Evolutionary conservation across 2,329 filamentous ascomycete species (phyloP).

Genomic region (Proliferodiscus dingleyae): DNA sequence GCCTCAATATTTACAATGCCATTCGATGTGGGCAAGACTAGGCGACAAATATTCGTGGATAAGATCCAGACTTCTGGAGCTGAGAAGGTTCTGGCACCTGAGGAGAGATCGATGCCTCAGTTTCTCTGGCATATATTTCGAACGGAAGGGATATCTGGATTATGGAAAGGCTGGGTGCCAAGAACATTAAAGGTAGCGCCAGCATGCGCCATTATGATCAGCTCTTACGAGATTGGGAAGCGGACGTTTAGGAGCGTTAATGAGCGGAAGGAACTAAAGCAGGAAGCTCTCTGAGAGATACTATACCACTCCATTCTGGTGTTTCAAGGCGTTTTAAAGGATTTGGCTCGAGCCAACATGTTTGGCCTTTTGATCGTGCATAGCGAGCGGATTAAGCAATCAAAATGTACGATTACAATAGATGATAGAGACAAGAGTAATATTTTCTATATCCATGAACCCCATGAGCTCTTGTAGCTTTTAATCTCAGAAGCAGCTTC

Average conservation of each 20-base stretch:
- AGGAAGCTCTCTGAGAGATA: conserved; percentile 17
- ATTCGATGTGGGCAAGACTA: conserved; percentile 96
- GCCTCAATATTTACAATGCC: conserved; percentile 88
- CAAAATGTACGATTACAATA: background rate
- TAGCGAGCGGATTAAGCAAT: conserved; percentile 19
- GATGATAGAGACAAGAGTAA: background rate
- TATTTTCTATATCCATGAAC: background rate
- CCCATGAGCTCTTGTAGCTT: too few relatives aligned
- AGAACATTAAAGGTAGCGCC: conserved; percentile 91
- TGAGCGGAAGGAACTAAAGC: conserved; percentile 36
- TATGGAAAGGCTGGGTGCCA: conserved; percentile 90
- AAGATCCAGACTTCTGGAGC: conserved; percentile 27
- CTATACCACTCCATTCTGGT: conserved; percentile 6
- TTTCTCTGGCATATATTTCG: conserved; percentile 89
- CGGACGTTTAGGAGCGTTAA: conserved; percentile 77
- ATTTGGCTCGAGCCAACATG: conserved; percentile 1
- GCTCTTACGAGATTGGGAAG: conserved; percentile 94
- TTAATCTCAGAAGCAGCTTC: too few relatives aligned
- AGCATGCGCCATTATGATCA: conserved; percentile 98
- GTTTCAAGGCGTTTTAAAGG: conserved; percentile 11
- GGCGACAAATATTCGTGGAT: conserved; percentile 78
- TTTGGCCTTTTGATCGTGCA: conserved; percentile 15
- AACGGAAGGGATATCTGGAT: conserved; percentile 71
- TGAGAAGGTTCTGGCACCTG: conserved; percentile 48
- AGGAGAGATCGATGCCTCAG: conserved; percentile 71